Percentiles rank a stretch among this genome's conserved stretches.
Evolutionary conservation across 2,329 filamentous ascomycete species (phyloP).

Genomic region (Neopestalotiopsis clavispora): DNA sequence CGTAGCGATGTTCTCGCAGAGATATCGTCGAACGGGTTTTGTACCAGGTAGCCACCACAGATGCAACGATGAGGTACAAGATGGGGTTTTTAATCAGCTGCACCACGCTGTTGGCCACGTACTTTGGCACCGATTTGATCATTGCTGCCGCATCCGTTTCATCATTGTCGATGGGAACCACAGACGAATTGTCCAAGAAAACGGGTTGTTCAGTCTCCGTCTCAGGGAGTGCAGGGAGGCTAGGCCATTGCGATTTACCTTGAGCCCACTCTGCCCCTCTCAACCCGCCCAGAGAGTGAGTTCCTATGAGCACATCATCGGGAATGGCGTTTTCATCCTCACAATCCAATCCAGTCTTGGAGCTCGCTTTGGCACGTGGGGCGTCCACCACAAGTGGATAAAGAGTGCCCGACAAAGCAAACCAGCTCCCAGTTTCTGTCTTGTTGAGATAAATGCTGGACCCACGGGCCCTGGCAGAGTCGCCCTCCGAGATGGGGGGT

Average conservation of each 20-base stretch:
- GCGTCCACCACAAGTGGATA: conserved; percentile 86
- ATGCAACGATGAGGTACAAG: conserved; percentile 1
- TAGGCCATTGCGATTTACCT: conserved; percentile 43
- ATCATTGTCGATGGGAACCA: conserved; percentile 38
- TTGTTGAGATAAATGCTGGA: conserved; percentile 84
- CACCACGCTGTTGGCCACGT: conserved; percentile 53
- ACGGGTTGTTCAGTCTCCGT: conserved; percentile 17
- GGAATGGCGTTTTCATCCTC: conserved; percentile 46
- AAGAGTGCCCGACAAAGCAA: conserved; percentile 83
- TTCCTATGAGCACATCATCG: conserved; percentile 70
- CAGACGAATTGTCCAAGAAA: conserved; percentile 21
- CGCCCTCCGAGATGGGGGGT: conserved; percentile 60
- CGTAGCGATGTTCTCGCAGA: not conserved
- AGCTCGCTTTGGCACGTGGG: conserved; percentile 50
- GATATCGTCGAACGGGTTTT: not conserved
- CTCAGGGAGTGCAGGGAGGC: conserved; percentile 15
- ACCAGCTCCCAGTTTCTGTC: conserved; percentile 88
- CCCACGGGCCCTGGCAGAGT: conserved; percentile 56
- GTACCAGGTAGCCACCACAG: conserved; percentile 1
- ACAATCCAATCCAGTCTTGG: conserved; percentile 53
- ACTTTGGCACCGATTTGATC: conserved; percentile 55
- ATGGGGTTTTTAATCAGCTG: conserved; percentile 63
- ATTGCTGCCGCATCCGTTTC: conserved; percentile 44
- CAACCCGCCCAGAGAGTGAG: conserved; percentile 62
- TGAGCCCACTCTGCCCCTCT: conserved; percentile 33